These are phyloP conservation scores for Aspergillus mulundensis DNA, from an alignment of 495 filamentous ascomycete genomes.

Conservation along the genomic window DNA sequence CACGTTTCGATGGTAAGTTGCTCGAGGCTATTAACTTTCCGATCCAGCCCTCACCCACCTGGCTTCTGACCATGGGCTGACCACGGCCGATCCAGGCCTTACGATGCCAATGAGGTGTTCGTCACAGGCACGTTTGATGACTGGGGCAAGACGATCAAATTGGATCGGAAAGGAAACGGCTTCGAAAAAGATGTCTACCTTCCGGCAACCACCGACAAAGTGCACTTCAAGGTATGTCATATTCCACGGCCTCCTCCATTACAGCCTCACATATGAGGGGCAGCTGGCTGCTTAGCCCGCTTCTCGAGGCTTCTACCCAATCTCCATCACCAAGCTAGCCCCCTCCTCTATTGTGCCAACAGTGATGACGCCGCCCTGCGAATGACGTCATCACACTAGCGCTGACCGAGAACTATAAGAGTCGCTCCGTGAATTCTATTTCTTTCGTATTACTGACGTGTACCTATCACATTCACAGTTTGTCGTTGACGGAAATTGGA, in stretches of 20 bases:
- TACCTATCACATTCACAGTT: slow-evolving; percentile 53
- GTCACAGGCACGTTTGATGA: slow-evolving; percentile 96
- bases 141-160: slow-evolving; percentile 79
- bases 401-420: slow-evolving; percentile 24
- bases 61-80: slow-evolving; percentile 34
- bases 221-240: slow-evolving; percentile 72
- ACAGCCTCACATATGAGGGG: slow-evolving; percentile 1
- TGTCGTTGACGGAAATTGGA: slow-evolving; percentile 87
- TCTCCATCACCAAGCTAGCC: background rate
- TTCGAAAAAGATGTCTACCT: slow-evolving; percentile 78
- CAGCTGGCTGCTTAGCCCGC: slow-evolving; percentile 1
- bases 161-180: slow-evolving; percentile 64
- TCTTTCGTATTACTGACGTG: slow-evolving; percentile 14
- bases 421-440: slow-evolving; percentile 3
- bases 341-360: slow-evolving; percentile 9
- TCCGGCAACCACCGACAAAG: slow-evolving; percentile 57
- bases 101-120: slow-evolving; percentile 77
- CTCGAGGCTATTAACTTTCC: slow-evolving; percentile 4
- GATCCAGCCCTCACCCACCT: background rate
- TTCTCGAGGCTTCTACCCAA: background rate
- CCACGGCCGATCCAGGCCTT: slow-evolving; percentile 53
- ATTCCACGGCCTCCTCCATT: background rate
- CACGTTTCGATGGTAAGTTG: slow-evolving; percentile 44
- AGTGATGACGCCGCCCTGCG: slow-evolving; percentile 28
- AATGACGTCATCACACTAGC: slow-evolving; percentile 33